Conservation (phyloP, 805 yeast genomes). For the Candida coquimbonensis region DNA sequence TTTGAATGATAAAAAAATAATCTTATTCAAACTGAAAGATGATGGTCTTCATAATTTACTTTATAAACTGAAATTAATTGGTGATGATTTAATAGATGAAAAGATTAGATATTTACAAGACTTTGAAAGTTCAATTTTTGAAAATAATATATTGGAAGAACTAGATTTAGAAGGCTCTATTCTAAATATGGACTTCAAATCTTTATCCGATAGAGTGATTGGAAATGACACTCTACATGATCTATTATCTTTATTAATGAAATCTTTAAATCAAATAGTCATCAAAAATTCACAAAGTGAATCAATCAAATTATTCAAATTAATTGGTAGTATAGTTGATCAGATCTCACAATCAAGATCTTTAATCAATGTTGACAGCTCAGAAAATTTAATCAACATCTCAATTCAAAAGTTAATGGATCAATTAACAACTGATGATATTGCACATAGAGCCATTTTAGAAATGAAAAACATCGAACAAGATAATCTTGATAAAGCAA, state of each 20-base stretch:
- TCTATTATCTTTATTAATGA: slow-evolving; percentile 50
- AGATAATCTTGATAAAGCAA: slow-evolving; percentile 34
- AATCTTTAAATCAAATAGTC: slow-evolving; percentile 46
- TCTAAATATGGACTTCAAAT: slow-evolving; percentile 9
- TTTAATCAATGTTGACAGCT: slow-evolving; percentile 33
- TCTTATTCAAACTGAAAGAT: slow-evolving; percentile 27
- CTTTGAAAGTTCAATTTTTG: slow-evolving; percentile 9
- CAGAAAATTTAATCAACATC: slow-evolving; percentile 45
- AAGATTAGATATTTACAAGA: slow-evolving; percentile 18
- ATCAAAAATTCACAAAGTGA: slow-evolving; percentile 38
- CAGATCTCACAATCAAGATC: slow-evolving; percentile 33
- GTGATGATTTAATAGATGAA: slow-evolving; percentile 28
- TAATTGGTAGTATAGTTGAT: slow-evolving; percentile 41
- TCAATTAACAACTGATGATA: slow-evolving; percentile 66
- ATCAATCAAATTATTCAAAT: slow-evolving; percentile 40
- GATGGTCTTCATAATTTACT: slow-evolving; percentile 30
- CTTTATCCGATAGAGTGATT: slow-evolving; percentile 24
- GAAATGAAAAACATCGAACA: slow-evolving; percentile 41
- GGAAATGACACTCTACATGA: slow-evolving; percentile 52
- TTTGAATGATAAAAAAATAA: slow-evolving; percentile 20
- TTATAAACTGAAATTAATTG: slow-evolving; percentile 32
- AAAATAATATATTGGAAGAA: slow-evolving; percentile 17
- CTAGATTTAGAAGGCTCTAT: slow-evolving; percentile 18
- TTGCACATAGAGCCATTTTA: slow-evolving; percentile 55
- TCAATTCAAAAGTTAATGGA: slow-evolving; percentile 60